Percentiles rank a stretch among this genome's conserved stretches.
These are phyloP conservation scores for Zoysia matrella DNA, from an alignment of 202 grass and related monocot genomes.

Conservation along the genomic window DNA sequence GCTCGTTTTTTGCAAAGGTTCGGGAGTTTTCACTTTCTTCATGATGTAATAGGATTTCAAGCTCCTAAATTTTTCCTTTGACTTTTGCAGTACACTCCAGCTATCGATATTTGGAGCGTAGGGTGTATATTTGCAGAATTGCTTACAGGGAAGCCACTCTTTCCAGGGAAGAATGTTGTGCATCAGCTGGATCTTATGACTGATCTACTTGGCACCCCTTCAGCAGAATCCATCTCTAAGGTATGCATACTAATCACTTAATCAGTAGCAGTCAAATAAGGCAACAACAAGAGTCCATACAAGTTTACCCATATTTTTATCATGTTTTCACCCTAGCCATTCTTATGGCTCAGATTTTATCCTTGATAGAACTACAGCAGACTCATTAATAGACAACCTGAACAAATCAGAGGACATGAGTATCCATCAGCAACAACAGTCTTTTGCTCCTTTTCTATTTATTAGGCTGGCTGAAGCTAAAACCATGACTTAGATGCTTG, in stretches of 20 bases:
- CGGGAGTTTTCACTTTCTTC: slow-evolving; percentile 26
- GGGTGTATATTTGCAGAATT: slow-evolving; percentile 96
- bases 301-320: slow-evolving; percentile 1
- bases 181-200: slow-evolving; percentile 97
- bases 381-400: background rate
- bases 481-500: background rate
- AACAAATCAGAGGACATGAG: background rate
- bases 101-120: slow-evolving; percentile 95
- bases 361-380: background rate
- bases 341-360: slow-evolving; percentile 20
- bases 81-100: slow-evolving; percentile 89
- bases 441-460: slow-evolving; percentile 3
- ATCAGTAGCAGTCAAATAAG: background rate
- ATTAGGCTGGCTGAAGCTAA: slow-evolving; percentile 1
- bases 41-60: slow-evolving; percentile 8
- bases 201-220: slow-evolving; percentile 88
- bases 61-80: slow-evolving; percentile 38
- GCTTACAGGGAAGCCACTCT: slow-evolving; percentile 87
- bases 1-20: slow-evolving; percentile 98
- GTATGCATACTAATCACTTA: slow-evolving; percentile 33
- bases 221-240: slow-evolving; percentile 81
- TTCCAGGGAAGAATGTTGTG: slow-evolving; percentile 97
- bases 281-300: background rate
- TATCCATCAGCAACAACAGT: slow-evolving; percentile 3
- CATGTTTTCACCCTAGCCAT: background rate